phyloP scores from a whole-genome alignment of 768 basidiomycete genomes.

The Coprinopsis sp. region DNA sequence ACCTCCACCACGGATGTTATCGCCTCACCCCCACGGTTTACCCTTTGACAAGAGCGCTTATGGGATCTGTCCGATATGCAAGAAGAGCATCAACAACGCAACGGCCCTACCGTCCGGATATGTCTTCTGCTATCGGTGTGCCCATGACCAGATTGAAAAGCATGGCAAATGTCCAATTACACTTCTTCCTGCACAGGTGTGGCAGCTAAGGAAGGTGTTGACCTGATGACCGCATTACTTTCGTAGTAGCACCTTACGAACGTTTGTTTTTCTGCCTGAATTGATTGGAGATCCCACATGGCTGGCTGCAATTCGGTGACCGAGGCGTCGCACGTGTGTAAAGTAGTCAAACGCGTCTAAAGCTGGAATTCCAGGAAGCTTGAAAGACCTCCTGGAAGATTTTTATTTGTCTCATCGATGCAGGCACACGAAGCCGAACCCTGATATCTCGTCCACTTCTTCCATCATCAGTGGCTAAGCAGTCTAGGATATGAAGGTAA shows the following conservation, averaged over 20 bases:
- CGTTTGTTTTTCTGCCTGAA: slow-evolving; percentile 36
- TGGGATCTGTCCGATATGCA: slow-evolving; percentile 85
- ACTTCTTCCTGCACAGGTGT: slow-evolving; percentile 64
- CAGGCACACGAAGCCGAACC: background rate
- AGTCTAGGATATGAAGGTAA: slow-evolving; percentile 33
- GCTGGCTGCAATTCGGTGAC: too few species aligned
- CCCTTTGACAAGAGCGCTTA: slow-evolving; percentile 59
- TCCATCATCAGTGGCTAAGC: background rate
- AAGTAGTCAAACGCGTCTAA: too few species aligned
- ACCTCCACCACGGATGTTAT: slow-evolving; percentile 72
- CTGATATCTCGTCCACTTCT: slow-evolving; percentile 1
- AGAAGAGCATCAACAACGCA: slow-evolving; percentile 69
- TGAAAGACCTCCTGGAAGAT: background rate
- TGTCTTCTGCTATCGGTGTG: slow-evolving; percentile 93
- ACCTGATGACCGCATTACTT: slow-evolving; percentile 45
- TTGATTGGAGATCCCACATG: too few species aligned
- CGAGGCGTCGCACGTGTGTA: slow-evolving; percentile 13
- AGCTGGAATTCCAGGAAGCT: too few species aligned
- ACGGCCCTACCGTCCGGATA: slow-evolving; percentile 90
- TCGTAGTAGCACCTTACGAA: slow-evolving; percentile 32
- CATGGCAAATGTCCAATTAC: slow-evolving; percentile 85
- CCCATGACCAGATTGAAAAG: slow-evolving; percentile 75
- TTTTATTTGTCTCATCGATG: background rate
- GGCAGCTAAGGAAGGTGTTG: slow-evolving; percentile 85
- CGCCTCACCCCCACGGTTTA: slow-evolving; percentile 69